phyloP scores from a whole-genome alignment of 495 filamentous ascomycete genomes.

The Penicillium herquei region DNA sequence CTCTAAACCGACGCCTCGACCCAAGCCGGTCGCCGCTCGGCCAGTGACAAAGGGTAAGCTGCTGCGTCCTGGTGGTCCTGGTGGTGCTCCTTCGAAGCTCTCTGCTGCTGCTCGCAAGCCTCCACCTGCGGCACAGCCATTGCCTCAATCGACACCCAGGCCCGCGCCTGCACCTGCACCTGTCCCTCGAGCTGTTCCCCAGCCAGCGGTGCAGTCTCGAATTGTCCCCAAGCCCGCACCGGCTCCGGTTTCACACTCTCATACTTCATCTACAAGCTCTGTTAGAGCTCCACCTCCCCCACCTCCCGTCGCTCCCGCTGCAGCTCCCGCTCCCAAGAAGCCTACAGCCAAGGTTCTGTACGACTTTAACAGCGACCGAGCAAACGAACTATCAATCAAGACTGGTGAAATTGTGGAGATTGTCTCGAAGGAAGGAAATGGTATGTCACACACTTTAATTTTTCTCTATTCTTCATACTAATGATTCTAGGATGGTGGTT shows the following conservation, averaged over 20 bases:
- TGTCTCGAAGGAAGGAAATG: slow-evolving; percentile 84
- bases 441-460: slow-evolving; percentile 48
- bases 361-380: slow-evolving; percentile 75
- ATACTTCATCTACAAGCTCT: slow-evolving; percentile 53
- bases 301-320: slow-evolving; percentile 60
- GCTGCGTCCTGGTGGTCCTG: slow-evolving; percentile 84
- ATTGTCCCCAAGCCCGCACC: slow-evolving; percentile 50
- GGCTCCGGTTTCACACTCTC: slow-evolving; percentile 47
- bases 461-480: slow-evolving; percentile 15
- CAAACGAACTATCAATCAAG: slow-evolving; percentile 74
- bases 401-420: slow-evolving; percentile 81
- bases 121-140: slow-evolving; percentile 31
- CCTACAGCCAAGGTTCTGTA: slow-evolving; percentile 83
- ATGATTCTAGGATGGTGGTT: slow-evolving; percentile 84
- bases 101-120: slow-evolving; percentile 48
- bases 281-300: slow-evolving; percentile 66
- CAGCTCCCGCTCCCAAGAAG: slow-evolving; percentile 62
- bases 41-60: slow-evolving; percentile 89
- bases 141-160: slow-evolving; percentile 7
- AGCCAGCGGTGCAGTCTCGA: too few species aligned
- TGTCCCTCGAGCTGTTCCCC: slow-evolving; percentile 29
- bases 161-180: slow-evolving; percentile 3
- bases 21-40: slow-evolving; percentile 77
- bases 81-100: slow-evolving; percentile 72
- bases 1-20: slow-evolving; percentile 80